Evolutionary conservation across 108 stramenopile species (phyloP), one percentile per base, ranked within the genome.

Genomic region (Skeletonema grethae): DNA sequence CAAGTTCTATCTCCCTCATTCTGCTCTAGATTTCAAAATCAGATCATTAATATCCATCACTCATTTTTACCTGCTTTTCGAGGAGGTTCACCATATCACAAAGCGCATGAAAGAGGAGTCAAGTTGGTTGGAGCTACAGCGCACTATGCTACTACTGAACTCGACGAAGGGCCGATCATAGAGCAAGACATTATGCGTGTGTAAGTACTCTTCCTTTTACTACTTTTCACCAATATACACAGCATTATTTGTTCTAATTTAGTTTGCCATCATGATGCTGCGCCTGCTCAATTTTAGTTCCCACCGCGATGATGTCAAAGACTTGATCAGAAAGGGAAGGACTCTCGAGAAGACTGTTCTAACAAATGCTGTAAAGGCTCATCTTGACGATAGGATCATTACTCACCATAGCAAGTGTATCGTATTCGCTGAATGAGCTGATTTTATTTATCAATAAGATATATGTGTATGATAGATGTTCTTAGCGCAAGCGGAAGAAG

Each of bases 61-160:
- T 92, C 90, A 15, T 93, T 95, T 73, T 70, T 95, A 16, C 94
- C 94, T 9, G 92, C 94, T 2, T 95, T 95, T 69, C 71, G 69
- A 61, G 94, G 94, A 10, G 84, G 76, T 3, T 63, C 48, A 46
- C 91, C 94, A 6, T 89, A 95, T 72, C 89, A 91, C 50, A 70
- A 75, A 28, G 94, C 94, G 2, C 85, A 88, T 62, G 91, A 91
- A 36, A 85, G 94, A 29, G 94, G 94, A 12, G 94, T 95, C 9
- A 95, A 95, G 70, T 69, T 95, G 38, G 89, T 95, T 60, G 94
- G 94, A 12, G 94, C 94, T 7, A 93, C 94, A 28, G 88, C 89
- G 5, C 89, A 93, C 58, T 90, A 88, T 63, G 77, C 90, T 1
- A 95, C 94, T 3, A 62, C 70, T 16, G 86, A 92, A 69, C 74